Percentiles rank a stretch among this genome's conserved stretches.
Evolutionary conservation across 371 early-diverging fungal species (phyloP).

Genomic region (Mortierella sp.): DNA sequence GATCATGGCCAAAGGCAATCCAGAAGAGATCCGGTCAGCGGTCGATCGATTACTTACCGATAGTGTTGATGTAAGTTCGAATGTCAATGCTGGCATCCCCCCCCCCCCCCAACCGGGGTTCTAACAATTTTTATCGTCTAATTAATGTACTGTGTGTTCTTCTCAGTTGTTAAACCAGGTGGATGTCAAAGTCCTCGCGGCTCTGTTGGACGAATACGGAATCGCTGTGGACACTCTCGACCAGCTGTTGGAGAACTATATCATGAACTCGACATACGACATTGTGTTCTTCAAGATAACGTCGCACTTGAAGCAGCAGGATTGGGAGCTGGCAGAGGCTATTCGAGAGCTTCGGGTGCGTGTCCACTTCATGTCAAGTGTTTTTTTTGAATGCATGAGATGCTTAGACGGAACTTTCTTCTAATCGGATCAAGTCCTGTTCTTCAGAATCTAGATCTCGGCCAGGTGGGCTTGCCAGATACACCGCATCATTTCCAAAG

Average conservation of each 20-base stretch:
- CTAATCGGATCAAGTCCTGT: not conserved
- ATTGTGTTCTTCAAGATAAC: constrained; percentile 71
- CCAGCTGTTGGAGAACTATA: constrained; percentile 62
- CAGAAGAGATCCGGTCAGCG: constrained; percentile 44
- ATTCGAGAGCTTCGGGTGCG: constrained; percentile 59
- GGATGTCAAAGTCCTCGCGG: constrained; percentile 24
- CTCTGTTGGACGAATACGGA: constrained; percentile 41
- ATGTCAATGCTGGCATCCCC: no score
- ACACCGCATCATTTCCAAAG: constrained; percentile 52
- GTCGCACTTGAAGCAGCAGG: constrained; percentile 56
- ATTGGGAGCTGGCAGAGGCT: constrained; percentile 57
- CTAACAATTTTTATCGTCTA: not conserved
- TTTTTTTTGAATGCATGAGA: not conserved
- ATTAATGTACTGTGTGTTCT: not conserved
- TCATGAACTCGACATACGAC: constrained; percentile 72
- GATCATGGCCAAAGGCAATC: constrained; percentile 38
- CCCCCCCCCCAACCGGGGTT: no score
- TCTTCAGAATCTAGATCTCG: constrained; percentile 61
- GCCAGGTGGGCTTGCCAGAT: constrained; percentile 64
- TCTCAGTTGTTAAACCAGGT: constrained; percentile 42
- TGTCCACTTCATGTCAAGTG: not conserved
- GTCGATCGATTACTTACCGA: constrained; percentile 48
- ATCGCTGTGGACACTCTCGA: constrained; percentile 40
- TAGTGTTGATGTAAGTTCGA: constrained; percentile 33
- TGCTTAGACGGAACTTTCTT: not conserved